Conservation (phyloP, 805 yeast genomes). For the Candida maltosa region DNA sequence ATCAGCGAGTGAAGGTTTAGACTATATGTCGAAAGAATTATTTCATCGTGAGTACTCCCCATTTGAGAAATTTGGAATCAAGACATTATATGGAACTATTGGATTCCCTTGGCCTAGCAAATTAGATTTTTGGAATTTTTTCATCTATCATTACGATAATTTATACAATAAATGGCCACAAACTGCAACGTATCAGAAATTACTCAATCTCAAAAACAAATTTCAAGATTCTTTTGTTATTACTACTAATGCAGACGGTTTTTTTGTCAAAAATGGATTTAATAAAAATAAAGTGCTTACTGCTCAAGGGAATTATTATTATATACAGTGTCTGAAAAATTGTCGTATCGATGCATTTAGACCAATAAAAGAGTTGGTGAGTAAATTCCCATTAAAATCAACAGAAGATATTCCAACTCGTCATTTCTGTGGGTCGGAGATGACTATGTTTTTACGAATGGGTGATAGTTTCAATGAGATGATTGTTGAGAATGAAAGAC, state of each 20-base stretch:
- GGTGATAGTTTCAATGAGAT: conserved; percentile 4
- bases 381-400: not conserved
- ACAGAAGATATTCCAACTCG: conserved; percentile 4
- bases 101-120: conserved; percentile 5
- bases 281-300: conserved; percentile 2
- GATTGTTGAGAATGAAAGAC: conserved; percentile 1
- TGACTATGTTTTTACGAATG: conserved; percentile 5
- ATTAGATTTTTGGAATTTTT: conserved; percentile 5
- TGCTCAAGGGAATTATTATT: conserved; percentile 5
- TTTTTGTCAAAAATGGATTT: conserved; percentile 6
- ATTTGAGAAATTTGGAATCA: conserved; percentile 3
- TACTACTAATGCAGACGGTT: conserved; percentile 7
- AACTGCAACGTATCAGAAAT: conserved; percentile 2
- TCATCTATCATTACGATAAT: conserved; percentile 5
- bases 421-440: conserved; percentile 2
- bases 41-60: conserved; percentile 3
- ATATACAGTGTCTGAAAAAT: conserved; percentile 4
- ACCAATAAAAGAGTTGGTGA: conserved; percentile 1
- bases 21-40: conserved; percentile 4
- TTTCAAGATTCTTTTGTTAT: conserved; percentile 3
- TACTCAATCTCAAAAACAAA: not conserved
- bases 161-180: not conserved
- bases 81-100: conserved; percentile 5
- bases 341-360: conserved; percentile 3
- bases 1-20: conserved; percentile 6